Evolutionary conservation across 2,329 filamentous ascomycete genomes (phyloP).

Genomic region (Ramichloridium luteum): DNA sequence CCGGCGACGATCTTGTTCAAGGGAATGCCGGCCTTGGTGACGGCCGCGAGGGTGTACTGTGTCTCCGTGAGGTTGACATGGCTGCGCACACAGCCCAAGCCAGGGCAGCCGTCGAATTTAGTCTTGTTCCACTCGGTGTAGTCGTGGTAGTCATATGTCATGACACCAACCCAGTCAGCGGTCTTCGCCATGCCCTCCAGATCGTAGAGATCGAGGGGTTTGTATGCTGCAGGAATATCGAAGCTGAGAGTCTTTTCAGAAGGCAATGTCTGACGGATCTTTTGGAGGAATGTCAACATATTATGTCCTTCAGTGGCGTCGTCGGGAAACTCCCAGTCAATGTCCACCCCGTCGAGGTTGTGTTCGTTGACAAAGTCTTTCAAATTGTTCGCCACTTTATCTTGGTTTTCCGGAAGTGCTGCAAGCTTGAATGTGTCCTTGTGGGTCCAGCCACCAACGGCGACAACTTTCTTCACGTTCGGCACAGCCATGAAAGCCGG

Average conservation of each 20-base stretch:
- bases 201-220: neutral
- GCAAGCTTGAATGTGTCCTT: neutral
- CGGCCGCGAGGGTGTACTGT: slow-evolving; percentile 11
- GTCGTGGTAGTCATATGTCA: neutral
- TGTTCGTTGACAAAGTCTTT: neutral
- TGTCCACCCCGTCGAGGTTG: neutral
- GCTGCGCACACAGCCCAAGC: slow-evolving; percentile 15
- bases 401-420: neutral
- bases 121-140: neutral
- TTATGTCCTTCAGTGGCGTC: neutral
- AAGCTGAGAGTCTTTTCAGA: neutral
- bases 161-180: neutral
- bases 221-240: neutral
- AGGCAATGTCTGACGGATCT: neutral
- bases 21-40: slow-evolving; percentile 12
- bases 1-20: slow-evolving; percentile 25
- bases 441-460: neutral
- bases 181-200: neutral
- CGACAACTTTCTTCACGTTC: neutral
- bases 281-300: neutral
- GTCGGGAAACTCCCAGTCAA: neutral
- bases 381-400: neutral
- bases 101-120: neutral
- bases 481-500: neutral
- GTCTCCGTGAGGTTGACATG: slow-evolving; percentile 21